phyloP scores from a whole-genome alignment of 495 filamentous ascomycete species.

The Aspergillus leporis region DNA sequence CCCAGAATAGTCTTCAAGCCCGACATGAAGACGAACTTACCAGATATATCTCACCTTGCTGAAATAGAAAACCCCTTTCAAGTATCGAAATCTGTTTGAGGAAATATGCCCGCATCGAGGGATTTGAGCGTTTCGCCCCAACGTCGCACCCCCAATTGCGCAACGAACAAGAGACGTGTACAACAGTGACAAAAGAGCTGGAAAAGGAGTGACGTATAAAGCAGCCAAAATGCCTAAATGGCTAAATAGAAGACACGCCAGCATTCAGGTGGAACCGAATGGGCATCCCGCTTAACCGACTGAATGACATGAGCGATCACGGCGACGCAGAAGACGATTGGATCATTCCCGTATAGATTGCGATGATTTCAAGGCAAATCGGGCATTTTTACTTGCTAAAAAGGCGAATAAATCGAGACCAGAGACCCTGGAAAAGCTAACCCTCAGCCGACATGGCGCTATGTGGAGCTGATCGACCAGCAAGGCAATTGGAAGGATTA shows the following conservation, averaged over 20 bases:
- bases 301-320: not conserved
- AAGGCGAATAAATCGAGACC: not conserved
- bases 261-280: not conserved
- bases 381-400: not conserved
- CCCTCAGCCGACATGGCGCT: not conserved
- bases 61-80: too few species aligned
- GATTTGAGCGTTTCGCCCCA: too few species aligned
- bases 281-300: not conserved
- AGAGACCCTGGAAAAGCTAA: not conserved
- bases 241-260: not conserved
- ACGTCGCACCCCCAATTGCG: too few species aligned
- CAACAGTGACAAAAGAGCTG: too few species aligned
- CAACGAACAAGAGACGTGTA: not conserved
- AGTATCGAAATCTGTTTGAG: too few species aligned
- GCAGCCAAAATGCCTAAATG: not conserved
- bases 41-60: too few species aligned
- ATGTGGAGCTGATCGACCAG: not conserved
- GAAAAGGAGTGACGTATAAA: too few species aligned
- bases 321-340: not conserved
- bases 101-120: too few species aligned
- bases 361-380: not conserved
- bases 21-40: too few species aligned
- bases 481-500: not conserved
- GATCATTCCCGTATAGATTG: not conserved
- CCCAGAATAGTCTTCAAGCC: too few species aligned